Conservation (phyloP, 768 basidiomycete genomes). For the Hericium alpestre region DNA sequence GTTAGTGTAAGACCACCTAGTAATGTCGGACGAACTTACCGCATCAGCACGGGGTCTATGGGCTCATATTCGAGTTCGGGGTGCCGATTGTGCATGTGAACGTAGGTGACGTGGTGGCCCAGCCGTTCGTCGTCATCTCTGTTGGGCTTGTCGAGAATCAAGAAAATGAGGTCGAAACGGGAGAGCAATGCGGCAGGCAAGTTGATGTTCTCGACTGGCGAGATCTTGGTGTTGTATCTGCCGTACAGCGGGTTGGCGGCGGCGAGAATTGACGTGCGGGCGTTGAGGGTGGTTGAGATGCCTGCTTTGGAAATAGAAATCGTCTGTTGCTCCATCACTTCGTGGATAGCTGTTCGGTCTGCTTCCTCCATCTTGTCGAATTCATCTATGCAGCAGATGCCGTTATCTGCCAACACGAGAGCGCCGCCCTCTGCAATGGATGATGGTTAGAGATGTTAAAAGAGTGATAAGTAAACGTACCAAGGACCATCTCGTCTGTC, state of each 20-base stretch:
- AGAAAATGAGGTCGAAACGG: slow-evolving; percentile 91
- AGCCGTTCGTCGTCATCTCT: slow-evolving; percentile 93
- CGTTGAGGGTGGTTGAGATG: slow-evolving; percentile 96
- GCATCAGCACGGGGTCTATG: slow-evolving; percentile 79
- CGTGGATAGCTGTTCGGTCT: slow-evolving; percentile 96
- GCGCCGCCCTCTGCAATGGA: slow-evolving; percentile 82
- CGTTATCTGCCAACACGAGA: slow-evolving; percentile 97
- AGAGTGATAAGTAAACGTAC: slow-evolving; percentile 35
- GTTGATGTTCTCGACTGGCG: slow-evolving; percentile 98
- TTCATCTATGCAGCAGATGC: slow-evolving; percentile 99
- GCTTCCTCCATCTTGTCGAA: slow-evolving; percentile 99
- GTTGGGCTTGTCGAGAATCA: slow-evolving; percentile 92
- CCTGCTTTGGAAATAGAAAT: slow-evolving; percentile 99
- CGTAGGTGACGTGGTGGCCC: slow-evolving; percentile 94
- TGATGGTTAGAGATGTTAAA: neutral
- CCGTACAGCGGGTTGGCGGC: slow-evolving; percentile 98
- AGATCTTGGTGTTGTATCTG: slow-evolving; percentile 94
- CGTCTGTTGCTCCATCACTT: slow-evolving; percentile 99
- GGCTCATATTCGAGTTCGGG: slow-evolving; percentile 79
- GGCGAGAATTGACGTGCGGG: slow-evolving; percentile 92
- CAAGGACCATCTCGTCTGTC: slow-evolving; percentile 98
- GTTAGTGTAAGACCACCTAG: neutral
- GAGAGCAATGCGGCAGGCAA: slow-evolving; percentile 93
- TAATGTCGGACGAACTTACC: slow-evolving; percentile 35
- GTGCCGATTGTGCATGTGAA: slow-evolving; percentile 92